These are phyloP conservation scores for Fusarium chaquense DNA, from an alignment of 2,329 filamentous ascomycete genomes.

Conservation along the genomic window DNA sequence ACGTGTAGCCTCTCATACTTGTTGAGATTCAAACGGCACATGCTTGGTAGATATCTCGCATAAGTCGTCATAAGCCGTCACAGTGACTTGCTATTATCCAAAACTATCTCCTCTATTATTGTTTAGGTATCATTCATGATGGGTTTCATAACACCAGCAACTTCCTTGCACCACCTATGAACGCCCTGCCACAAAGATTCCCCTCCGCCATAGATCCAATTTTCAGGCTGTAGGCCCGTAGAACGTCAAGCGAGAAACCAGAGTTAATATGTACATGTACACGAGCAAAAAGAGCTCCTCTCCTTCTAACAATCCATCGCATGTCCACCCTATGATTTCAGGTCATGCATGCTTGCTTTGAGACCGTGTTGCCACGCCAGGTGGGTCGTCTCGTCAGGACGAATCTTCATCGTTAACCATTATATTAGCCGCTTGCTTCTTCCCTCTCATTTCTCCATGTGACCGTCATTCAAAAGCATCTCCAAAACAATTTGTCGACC, in stretches of 20 bases:
- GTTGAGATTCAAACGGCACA: not conserved
- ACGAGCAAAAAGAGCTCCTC: conserved; percentile 22
- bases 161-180: conserved; percentile 32
- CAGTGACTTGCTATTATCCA: conserved; percentile 15
- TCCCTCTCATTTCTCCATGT: conserved; percentile 60
- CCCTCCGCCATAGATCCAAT: conserved; percentile 32
- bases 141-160: conserved; percentile 28
- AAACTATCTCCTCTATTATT: conserved; percentile 25
- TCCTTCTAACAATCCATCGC: conserved; percentile 3
- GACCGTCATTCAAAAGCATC: conserved; percentile 90
- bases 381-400: conserved; percentile 8
- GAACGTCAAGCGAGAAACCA: conserved; percentile 13
- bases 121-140: conserved; percentile 40
- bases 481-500: conserved; percentile 91
- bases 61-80: not conserved
- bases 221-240: conserved; percentile 16
- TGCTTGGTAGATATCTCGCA: not conserved
- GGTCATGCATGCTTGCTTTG: conserved; percentile 3
- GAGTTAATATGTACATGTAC: conserved; percentile 39
- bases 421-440: conserved; percentile 5
- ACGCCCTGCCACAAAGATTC: conserved; percentile 37
- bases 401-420: conserved; percentile 17
- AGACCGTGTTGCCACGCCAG: conserved; percentile 17
- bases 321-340: conserved; percentile 8
- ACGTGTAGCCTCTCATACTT: not conserved